Evolutionary conservation across 768 basidiomycete species (phyloP).

Genomic region (Tremella yokohamensis): DNA sequence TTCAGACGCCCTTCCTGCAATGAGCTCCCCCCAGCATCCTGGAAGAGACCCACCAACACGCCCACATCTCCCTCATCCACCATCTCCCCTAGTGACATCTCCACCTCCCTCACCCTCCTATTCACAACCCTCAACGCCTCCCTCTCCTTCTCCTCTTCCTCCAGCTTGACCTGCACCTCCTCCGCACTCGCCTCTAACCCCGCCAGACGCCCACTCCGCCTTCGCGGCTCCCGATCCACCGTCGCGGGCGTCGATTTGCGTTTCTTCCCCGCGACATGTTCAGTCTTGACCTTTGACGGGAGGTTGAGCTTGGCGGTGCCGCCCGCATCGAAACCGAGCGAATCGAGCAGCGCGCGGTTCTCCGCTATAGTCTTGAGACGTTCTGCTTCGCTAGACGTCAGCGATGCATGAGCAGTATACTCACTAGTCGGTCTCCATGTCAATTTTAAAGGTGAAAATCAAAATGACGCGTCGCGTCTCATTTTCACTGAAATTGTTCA

Average conservation of each 20-base stretch:
- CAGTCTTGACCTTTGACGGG: constrained; percentile 11
- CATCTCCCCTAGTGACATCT: constrained; percentile 36
- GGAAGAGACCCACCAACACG: constrained; percentile 21
- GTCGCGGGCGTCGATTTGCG: constrained; percentile 9
- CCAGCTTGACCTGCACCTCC: constrained; percentile 23
- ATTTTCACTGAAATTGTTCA: too few relatives aligned
- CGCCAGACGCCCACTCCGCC: constrained; percentile 36
- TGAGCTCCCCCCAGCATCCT: too few relatives aligned
- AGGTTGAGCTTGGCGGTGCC: constrained; percentile 28
- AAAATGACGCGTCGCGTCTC: too few relatives aligned
- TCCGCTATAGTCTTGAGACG: constrained; percentile 47
- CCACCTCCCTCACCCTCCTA: constrained; percentile 32
- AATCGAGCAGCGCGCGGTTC: constrained; percentile 45
- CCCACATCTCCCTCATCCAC: constrained; percentile 27
- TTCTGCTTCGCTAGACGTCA: constrained; percentile 41
- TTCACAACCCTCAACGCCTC: constrained; percentile 35
- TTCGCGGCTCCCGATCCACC: constrained; percentile 27
- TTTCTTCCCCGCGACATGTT: constrained; percentile 5
- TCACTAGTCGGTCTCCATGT: constrained; percentile 42
- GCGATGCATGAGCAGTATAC: constrained; percentile 6
- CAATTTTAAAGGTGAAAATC: too few relatives aligned
- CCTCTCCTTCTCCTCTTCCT: constrained; percentile 38
- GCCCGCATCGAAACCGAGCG: constrained; percentile 40
- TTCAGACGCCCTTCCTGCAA: constrained; percentile 18
- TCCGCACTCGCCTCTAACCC: constrained; percentile 42